Percentiles rank a stretch among this genome's conserved stretches.
phyloP scores from a whole-genome alignment of 345 rosid species.

The Hibiscus mutabilis region DNA sequence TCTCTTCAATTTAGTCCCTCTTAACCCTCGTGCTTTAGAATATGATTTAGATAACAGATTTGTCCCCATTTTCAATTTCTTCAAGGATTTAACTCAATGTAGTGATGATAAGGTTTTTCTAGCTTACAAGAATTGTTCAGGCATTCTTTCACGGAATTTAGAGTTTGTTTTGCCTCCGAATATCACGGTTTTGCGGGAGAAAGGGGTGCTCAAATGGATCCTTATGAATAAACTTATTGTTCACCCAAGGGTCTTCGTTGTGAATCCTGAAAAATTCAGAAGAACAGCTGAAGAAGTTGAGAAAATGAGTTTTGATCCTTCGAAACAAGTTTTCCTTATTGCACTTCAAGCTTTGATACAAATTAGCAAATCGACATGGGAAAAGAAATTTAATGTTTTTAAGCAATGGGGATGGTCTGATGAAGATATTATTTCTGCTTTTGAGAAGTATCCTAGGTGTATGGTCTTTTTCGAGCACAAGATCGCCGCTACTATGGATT shows the following conservation, averaged over 20 bases:
- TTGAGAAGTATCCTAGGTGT: constrained; percentile 14
- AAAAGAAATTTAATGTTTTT: constrained; percentile 2
- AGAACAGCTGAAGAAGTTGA: constrained; percentile 2
- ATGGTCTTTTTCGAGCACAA: constrained; percentile 23
- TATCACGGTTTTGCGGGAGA: neutral
- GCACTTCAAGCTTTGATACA: neutral
- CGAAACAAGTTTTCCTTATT: neutral
- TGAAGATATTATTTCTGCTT: constrained; percentile 17
- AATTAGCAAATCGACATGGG: constrained; percentile 5
- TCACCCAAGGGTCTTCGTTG: neutral
- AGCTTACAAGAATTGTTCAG: neutral
- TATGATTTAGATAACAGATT: constrained; percentile 10
- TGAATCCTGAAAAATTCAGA: neutral
- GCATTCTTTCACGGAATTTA: neutral
- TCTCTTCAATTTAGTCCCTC: too few species aligned
- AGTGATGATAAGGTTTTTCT: neutral
- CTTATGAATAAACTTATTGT: neutral
- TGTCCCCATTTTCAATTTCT: constrained; percentile 6
- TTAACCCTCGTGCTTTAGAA: neutral
- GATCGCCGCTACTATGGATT: constrained; percentile 15
- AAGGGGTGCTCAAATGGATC: constrained; percentile 3
- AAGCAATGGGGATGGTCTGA: constrained; percentile 19
- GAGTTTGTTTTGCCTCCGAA: neutral
- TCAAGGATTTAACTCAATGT: neutral
- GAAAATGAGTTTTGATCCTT: constrained; percentile 8